Evolutionary conservation across 495 filamentous ascomycete species (phyloP).

Genomic region (Penicillium maclennaniae): DNA sequence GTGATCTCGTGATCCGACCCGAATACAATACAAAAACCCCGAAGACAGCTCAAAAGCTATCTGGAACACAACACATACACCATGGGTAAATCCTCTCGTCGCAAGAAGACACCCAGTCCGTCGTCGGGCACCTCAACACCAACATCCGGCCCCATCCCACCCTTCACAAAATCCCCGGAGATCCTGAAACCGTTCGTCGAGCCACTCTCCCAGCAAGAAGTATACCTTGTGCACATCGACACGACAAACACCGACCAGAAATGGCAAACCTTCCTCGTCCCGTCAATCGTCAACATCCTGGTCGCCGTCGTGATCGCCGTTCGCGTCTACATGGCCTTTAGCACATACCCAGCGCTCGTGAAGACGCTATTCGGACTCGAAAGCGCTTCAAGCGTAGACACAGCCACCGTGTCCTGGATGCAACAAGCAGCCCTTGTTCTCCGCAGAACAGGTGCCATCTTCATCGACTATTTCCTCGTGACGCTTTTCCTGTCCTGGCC

Average conservation of each 20-base stretch:
- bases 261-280: conserved; percentile 70
- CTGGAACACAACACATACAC: neutral
- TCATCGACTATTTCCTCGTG: conserved; percentile 67
- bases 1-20: conserved; percentile 29
- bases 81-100: conserved; percentile 42
- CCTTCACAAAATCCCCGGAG: conserved; percentile 59
- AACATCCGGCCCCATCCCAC: conserved; percentile 46
- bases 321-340: conserved; percentile 57
- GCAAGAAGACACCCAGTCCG: conserved; percentile 27
- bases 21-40: neutral
- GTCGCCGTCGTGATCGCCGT: conserved; percentile 56
- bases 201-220: conserved; percentile 55
- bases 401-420: conserved; percentile 44
- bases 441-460: conserved; percentile 54
- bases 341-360: conserved; percentile 63
- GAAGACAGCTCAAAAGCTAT: neutral
- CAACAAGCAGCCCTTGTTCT: conserved; percentile 48
- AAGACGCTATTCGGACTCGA: conserved; percentile 55
- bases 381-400: conserved; percentile 56
- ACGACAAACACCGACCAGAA: conserved; percentile 59
- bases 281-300: conserved; percentile 62
- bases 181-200: conserved; percentile 57
- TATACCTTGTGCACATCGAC: conserved; percentile 82
- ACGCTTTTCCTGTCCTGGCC: conserved; percentile 74
- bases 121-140: conserved; percentile 35